These are phyloP conservation scores for Phyllosticta citriasiana DNA, from an alignment of 2,329 filamentous ascomycete species.

Conservation along the genomic window DNA sequence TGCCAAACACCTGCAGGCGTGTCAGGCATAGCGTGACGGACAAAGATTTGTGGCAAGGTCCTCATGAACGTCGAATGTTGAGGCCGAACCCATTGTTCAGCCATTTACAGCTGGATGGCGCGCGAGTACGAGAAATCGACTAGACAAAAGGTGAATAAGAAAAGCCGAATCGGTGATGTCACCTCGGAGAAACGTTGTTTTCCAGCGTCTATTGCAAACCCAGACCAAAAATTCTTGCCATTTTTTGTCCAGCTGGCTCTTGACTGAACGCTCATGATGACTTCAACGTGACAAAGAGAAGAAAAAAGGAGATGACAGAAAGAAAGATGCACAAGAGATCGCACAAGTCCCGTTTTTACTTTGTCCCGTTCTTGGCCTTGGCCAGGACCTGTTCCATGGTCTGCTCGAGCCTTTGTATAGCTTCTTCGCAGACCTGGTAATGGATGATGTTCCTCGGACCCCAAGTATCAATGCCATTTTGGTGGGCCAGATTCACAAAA, in stretches of 20 bases:
- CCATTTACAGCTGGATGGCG: too few relatives aligned
- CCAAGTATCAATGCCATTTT: constrained; percentile 47
- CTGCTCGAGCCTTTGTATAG: constrained; percentile 33
- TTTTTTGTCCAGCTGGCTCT: background rate
- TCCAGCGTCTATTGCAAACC: background rate
- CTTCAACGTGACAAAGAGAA: background rate
- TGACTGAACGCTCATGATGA: background rate
- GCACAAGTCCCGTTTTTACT: background rate
- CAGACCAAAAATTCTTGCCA: background rate
- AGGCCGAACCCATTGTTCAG: too few relatives aligned
- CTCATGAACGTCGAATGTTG: too few relatives aligned
- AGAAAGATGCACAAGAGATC: background rate
- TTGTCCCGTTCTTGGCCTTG: background rate
- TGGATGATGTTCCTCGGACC: constrained; percentile 57
- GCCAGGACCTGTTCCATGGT: constrained; percentile 1
- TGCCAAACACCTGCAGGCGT: background rate
- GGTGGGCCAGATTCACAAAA: constrained; percentile 45
- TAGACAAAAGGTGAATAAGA: background rate
- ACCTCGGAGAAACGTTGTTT: background rate
- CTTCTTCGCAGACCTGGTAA: constrained; percentile 61
- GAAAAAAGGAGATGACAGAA: background rate
- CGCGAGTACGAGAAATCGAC: too few relatives aligned
- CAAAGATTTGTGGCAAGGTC: too few relatives aligned
- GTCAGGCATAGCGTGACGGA: too few relatives aligned
- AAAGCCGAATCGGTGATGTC: background rate